phyloP scores from a whole-genome alignment of 1,139 yeast species.

The Wickerhamomyces sp. region DNA sequence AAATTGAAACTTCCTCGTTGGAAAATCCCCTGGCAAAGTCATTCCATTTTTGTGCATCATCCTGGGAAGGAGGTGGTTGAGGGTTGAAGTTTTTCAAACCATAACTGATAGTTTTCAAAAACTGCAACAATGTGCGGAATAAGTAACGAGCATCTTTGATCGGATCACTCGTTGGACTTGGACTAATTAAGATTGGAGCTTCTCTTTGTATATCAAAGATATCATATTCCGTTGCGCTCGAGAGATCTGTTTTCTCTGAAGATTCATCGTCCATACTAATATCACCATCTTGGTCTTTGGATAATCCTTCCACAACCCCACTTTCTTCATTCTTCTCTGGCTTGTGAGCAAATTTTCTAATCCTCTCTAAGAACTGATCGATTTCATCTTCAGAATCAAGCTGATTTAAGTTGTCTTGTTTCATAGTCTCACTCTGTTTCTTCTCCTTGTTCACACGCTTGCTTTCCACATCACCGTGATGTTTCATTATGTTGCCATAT shows the following conservation, averaged over 20 bases:
- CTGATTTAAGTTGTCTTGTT: conserved; percentile 29
- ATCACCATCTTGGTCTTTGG: conserved; percentile 9
- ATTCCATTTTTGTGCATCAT: conserved; percentile 71
- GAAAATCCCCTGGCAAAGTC: conserved; percentile 82
- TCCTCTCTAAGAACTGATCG: conserved; percentile 15
- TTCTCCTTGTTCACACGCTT: conserved; percentile 38
- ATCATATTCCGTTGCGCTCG: conserved; percentile 28
- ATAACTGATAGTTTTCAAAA: conserved; percentile 83
- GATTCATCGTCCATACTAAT: conserved; percentile 15
- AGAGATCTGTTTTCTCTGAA: conserved; percentile 29
- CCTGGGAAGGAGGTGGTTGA: conserved; percentile 65
- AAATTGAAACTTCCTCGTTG: conserved; percentile 74
- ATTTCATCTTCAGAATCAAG: conserved; percentile 23
- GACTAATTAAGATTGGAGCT: conserved; percentile 43
- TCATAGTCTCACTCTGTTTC: conserved; percentile 39
- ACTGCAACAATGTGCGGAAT: conserved; percentile 85
- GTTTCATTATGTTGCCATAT: conserved; percentile 59
- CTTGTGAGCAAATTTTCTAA: conserved; percentile 18
- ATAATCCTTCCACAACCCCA: not conserved
- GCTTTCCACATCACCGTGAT: conserved; percentile 51
- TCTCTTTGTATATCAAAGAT: conserved; percentile 42
- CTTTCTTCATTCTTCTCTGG: not conserved
- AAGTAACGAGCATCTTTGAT: conserved; percentile 83
- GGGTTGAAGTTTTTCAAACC: conserved; percentile 91
- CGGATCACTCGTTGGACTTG: conserved; percentile 50